Evolutionary conservation across 2,329 filamentous ascomycete genomes (phyloP).

Genomic region (Cladosporium sp.): DNA sequence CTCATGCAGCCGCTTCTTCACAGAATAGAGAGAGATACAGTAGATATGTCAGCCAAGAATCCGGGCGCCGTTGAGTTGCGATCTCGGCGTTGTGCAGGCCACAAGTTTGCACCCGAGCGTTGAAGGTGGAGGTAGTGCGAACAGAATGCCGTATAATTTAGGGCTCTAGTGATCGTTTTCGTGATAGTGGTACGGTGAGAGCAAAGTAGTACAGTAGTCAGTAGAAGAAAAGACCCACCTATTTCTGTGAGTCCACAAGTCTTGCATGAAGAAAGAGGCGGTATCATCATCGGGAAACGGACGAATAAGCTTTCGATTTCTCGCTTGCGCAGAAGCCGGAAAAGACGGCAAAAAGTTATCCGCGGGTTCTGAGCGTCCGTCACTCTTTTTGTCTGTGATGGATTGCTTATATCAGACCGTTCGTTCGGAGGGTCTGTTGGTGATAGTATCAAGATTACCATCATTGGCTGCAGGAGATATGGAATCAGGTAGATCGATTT

Average conservation of each 20-base stretch:
- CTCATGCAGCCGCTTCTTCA: conserved; percentile 14
- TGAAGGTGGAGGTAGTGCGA: neutral
- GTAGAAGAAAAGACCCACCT: neutral
- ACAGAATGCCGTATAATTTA: neutral
- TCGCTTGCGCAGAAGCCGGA: neutral
- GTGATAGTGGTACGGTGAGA: neutral
- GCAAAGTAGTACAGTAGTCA: neutral
- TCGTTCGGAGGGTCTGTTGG: no score
- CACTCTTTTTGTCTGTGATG: neutral
- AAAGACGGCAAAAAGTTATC: neutral
- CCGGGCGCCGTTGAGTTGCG: neutral
- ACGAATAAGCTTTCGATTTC: neutral
- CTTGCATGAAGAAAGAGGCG: no score
- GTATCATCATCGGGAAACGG: neutral
- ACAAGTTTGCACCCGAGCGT: neutral
- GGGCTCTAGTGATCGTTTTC: neutral
- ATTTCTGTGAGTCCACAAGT: neutral
- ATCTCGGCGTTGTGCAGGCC: neutral
- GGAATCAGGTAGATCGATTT: no score
- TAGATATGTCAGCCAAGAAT: neutral
- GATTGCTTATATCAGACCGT: neutral
- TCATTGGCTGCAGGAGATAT: no score
- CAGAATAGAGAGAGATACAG: neutral
- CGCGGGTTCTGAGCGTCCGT: neutral
- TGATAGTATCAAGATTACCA: no score